These are phyloP conservation scores for Priceomyces carsonii DNA, from an alignment of 805 yeast genomes.

Conservation along the genomic window DNA sequence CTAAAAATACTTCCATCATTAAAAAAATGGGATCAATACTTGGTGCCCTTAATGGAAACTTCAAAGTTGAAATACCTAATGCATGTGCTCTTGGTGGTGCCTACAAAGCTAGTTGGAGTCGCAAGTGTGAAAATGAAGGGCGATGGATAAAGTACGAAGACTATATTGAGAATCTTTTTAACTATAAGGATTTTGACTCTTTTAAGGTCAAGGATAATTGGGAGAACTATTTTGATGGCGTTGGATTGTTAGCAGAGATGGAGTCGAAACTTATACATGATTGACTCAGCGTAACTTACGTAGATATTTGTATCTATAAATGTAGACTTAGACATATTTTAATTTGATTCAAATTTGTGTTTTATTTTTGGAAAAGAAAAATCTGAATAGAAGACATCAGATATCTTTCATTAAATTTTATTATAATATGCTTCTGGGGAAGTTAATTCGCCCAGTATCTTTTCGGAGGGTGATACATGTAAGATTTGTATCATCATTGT, in stretches of 20 bases:
- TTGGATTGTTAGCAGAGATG: conserved; percentile 50
- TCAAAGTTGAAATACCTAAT: conserved; percentile 73
- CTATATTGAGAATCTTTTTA: conserved; percentile 38
- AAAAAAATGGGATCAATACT: conserved; percentile 67
- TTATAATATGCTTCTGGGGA: too few relatives aligned
- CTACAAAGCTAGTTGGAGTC: conserved; percentile 78
- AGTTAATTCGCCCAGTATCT: too few relatives aligned
- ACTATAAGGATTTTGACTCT: conserved; percentile 51
- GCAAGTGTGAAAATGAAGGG: conserved; percentile 28
- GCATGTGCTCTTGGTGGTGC: conserved; percentile 95
- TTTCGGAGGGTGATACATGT: too few relatives aligned
- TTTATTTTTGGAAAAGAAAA: too few relatives aligned
- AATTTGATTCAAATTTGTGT: too few relatives aligned
- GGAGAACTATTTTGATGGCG: conserved; percentile 53
- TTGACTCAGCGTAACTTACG: too few relatives aligned
- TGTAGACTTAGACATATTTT: too few relatives aligned
- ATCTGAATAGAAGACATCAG: too few relatives aligned
- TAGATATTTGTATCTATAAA: too few relatives aligned
- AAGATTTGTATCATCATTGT: conserved; percentile 7
- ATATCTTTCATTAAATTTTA: too few relatives aligned
- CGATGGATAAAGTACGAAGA: conserved; percentile 47
- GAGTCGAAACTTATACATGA: conserved; percentile 30
- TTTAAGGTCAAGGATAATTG: conserved; percentile 43
- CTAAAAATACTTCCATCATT: conserved; percentile 69
- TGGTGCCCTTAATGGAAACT: conserved; percentile 67